Evolutionary conservation across 1,284 basidiomycete species (phyloP).

Genomic region (Ganoderma multipileum): DNA sequence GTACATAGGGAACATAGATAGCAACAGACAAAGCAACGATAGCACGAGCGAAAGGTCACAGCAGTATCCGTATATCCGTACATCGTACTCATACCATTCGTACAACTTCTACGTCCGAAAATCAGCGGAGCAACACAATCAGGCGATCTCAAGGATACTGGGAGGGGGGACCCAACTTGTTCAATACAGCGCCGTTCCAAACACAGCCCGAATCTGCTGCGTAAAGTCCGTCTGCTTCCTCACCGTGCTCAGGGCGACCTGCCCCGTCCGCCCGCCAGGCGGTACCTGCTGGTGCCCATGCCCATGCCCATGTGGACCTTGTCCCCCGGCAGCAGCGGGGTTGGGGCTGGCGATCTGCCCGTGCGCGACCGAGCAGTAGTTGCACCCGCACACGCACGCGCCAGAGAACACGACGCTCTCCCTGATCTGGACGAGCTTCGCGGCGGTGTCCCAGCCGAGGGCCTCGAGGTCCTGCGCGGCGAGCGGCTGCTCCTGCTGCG

Average conservation of each 20-base stretch:
- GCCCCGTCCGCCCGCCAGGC: background rate
- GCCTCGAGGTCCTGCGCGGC: slow-evolving; percentile 17
- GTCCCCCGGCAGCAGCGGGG: background rate
- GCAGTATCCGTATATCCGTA: too few species aligned
- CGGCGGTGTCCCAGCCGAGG: slow-evolving; percentile 24
- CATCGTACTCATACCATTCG: too few species aligned
- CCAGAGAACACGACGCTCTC: slow-evolving; percentile 21
- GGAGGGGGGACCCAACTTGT: background rate
- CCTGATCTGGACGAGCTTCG: slow-evolving; percentile 23
- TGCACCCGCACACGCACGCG: slow-evolving; percentile 23
- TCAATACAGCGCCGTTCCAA: slow-evolving; percentile 18
- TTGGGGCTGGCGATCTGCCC: background rate
- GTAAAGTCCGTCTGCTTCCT: slow-evolving; percentile 18
- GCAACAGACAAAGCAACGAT: too few species aligned
- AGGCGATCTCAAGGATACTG: too few species aligned
- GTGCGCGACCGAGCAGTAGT: slow-evolving; percentile 21
- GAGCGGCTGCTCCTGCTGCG: slow-evolving; percentile 20
- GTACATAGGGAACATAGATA: too few species aligned
- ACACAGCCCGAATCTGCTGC: slow-evolving; percentile 24
- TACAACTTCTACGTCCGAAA: too few species aligned
- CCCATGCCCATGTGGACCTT: background rate
- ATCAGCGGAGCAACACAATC: too few species aligned
- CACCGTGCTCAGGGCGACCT: slow-evolving; percentile 8
- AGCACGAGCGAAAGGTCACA: too few species aligned
- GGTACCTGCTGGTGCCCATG: background rate